phyloP scores from a whole-genome alignment of 495 filamentous ascomycete genomes.

The Podospora anserina region DNA sequence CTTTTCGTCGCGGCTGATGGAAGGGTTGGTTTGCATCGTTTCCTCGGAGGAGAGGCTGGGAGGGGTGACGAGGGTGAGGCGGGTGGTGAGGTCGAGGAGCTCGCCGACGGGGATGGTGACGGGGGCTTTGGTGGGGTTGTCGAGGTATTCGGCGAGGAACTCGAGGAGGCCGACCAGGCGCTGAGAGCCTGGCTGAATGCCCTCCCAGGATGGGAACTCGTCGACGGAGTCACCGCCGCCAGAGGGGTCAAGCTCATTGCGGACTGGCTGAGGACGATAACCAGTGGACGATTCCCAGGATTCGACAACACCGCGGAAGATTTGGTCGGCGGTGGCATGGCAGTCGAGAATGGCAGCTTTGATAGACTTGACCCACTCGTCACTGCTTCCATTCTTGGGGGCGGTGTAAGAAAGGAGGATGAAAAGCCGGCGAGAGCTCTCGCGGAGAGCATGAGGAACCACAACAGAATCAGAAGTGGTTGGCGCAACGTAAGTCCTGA shows the following conservation, averaged over 20 bases:
- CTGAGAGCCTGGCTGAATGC: slow-evolving; percentile 66
- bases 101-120: slow-evolving; percentile 62
- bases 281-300: slow-evolving; percentile 66
- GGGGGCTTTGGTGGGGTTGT: slow-evolving; percentile 54
- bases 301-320: slow-evolving; percentile 74
- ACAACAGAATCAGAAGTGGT: slow-evolving; percentile 46
- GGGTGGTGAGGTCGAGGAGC: slow-evolving; percentile 61
- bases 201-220: slow-evolving; percentile 65
- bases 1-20: slow-evolving; percentile 72
- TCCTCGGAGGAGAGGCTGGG: slow-evolving; percentile 45
- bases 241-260: slow-evolving; percentile 39
- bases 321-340: slow-evolving; percentile 65
- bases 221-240: slow-evolving; percentile 42
- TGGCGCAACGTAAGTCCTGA: slow-evolving; percentile 56
- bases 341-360: slow-evolving; percentile 54
- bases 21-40: slow-evolving; percentile 54
- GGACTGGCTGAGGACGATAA: slow-evolving; percentile 31
- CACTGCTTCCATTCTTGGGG: slow-evolving; percentile 65
- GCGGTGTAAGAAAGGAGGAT: slow-evolving; percentile 70
- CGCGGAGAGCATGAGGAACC: slow-evolving; percentile 48
- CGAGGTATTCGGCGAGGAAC: slow-evolving; percentile 51
- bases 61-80: slow-evolving; percentile 64
- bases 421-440: slow-evolving; percentile 57
- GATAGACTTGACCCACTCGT: slow-evolving; percentile 70
- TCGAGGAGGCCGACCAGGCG: slow-evolving; percentile 62